Evolutionary conservation across 2,329 filamentous ascomycete genomes (phyloP).

Genomic region (Xylariaceae sp.): DNA sequence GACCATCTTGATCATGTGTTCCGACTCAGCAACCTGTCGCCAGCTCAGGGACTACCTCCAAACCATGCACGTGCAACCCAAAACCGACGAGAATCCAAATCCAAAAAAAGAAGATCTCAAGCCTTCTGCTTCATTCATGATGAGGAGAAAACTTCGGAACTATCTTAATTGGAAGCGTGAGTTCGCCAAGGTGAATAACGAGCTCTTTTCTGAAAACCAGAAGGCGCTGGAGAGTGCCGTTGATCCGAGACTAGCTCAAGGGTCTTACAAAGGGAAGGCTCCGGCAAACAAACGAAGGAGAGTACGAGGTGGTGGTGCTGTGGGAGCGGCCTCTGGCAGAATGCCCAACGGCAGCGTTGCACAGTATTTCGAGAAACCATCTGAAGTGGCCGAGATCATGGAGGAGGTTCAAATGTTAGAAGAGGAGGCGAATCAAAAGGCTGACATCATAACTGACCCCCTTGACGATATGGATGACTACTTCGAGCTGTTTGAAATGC

Average conservation of each 20-base stretch:
- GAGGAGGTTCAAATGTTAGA: slow-evolving; percentile 79
- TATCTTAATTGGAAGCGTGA: slow-evolving; percentile 90
- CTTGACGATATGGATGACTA: slow-evolving; percentile 89
- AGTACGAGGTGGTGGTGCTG: slow-evolving; percentile 65
- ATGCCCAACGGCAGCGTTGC: slow-evolving; percentile 70
- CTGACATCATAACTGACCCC: slow-evolving; percentile 70
- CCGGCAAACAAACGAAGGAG: slow-evolving; percentile 84
- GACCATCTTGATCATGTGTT: slow-evolving; percentile 95
- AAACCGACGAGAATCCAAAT: slow-evolving; percentile 37
- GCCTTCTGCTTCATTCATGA: slow-evolving; percentile 79
- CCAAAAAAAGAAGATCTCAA: slow-evolving; percentile 48
- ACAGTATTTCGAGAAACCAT: slow-evolving; percentile 76
- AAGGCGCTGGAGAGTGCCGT: slow-evolving; percentile 66
- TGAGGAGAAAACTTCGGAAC: slow-evolving; percentile 79
- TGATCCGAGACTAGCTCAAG: slow-evolving; percentile 48
- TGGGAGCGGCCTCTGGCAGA: slow-evolving; percentile 54
- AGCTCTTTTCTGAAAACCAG: slow-evolving; percentile 75
- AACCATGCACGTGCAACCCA: slow-evolving; percentile 74
- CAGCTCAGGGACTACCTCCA: slow-evolving; percentile 90
- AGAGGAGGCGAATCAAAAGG: slow-evolving; percentile 69
- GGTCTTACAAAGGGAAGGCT: slow-evolving; percentile 55
- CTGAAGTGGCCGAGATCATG: slow-evolving; percentile 77
- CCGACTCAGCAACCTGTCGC: slow-evolving; percentile 77
- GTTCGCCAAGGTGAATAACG: slow-evolving; percentile 78
- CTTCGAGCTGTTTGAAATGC: slow-evolving; percentile 88